These are phyloP conservation scores for Saccharomycopsis oosterbeekiorum DNA, from an alignment of 805 yeast species.

Conservation along the genomic window DNA sequence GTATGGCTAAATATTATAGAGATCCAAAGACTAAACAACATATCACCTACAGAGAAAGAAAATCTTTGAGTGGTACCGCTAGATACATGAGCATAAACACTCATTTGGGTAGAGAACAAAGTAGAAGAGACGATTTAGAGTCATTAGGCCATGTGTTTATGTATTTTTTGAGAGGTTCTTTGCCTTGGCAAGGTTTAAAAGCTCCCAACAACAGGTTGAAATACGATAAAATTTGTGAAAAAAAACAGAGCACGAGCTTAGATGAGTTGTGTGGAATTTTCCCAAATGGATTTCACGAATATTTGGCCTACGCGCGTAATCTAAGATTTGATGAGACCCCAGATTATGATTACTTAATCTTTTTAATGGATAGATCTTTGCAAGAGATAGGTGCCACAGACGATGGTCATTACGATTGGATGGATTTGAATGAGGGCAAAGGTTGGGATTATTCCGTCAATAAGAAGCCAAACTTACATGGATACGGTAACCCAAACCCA, in stretches of 20 bases:
- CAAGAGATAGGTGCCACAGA: conserved; percentile 47
- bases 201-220: conserved; percentile 79
- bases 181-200: conserved; percentile 88
- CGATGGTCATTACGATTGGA: conserved; percentile 74
- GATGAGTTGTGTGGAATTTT: conserved; percentile 50
- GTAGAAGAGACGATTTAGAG: conserved; percentile 75
- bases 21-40: conserved; percentile 74
- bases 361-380: conserved; percentile 50
- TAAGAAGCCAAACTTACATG: conserved; percentile 72
- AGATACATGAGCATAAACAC: conserved; percentile 83
- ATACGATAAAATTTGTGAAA: conserved; percentile 77
- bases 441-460: conserved; percentile 75
- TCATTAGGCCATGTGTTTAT: conserved; percentile 75
- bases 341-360: conserved; percentile 57
- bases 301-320: conserved; percentile 55
- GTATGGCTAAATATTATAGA: conserved; percentile 80
- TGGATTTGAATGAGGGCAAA: conserved; percentile 65
- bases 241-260: conserved; percentile 61
- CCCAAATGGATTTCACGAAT: conserved; percentile 67
- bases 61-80: conserved; percentile 76
- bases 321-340: conserved; percentile 75
- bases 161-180: conserved; percentile 65
- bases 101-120: conserved; percentile 78
- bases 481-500: conserved; percentile 68
- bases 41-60: conserved; percentile 73